Conservation (phyloP, 1,284 basidiomycete species). For the Tremellales sp. region DNA sequence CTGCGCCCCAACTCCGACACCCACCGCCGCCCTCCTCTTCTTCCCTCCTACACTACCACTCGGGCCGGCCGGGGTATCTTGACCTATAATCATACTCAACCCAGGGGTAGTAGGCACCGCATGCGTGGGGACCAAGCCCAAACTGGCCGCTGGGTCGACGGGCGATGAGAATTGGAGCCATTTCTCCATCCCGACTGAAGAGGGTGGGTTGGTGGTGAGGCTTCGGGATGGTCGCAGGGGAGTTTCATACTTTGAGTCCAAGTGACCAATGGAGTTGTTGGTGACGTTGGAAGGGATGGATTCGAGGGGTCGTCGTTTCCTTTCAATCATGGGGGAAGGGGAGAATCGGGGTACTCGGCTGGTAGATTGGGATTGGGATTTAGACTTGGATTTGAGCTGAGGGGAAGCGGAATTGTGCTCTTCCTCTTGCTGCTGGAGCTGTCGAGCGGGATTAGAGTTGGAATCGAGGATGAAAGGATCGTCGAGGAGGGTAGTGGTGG, state of each 20-base stretch:
- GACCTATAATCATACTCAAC: conserved; percentile 11
- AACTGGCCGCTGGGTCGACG: conserved; percentile 7
- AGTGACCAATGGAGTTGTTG: no score
- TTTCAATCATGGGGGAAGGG: background rate
- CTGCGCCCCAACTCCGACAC: no score
- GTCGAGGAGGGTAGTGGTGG: conserved; percentile 3
- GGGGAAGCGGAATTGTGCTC: background rate
- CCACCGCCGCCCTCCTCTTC: background rate
- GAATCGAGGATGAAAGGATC: conserved; percentile 8
- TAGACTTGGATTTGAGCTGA: background rate
- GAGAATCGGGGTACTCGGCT: no score
- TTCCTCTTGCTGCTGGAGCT: conserved; percentile 1
- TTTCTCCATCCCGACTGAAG: conserved; percentile 4
- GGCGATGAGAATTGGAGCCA: conserved; percentile 16
- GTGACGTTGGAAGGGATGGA: background rate
- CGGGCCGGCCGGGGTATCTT: conserved; percentile 12
- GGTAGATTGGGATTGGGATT: no score
- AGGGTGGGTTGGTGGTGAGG: background rate
- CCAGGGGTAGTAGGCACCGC: conserved; percentile 14
- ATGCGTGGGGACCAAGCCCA: conserved; percentile 18
- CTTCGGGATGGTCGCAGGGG: conserved; percentile 6
- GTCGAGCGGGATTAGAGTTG: background rate
- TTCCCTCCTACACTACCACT: no score
- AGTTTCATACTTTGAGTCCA: background rate
- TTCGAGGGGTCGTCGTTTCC: conserved; percentile 1